Conservation (phyloP, 805 yeast species). For the Candida nemodendra region DNA sequence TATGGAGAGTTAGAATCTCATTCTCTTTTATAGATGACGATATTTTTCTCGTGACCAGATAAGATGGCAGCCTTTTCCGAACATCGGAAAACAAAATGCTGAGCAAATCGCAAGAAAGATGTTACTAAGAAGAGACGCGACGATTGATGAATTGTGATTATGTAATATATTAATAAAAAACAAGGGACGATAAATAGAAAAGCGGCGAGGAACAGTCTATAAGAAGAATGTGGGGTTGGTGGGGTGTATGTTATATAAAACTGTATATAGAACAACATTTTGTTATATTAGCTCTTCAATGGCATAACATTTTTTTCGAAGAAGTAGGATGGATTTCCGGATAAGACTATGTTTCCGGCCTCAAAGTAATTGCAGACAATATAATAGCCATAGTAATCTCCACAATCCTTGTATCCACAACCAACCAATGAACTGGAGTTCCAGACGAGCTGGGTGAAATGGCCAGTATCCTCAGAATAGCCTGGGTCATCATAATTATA, state of each 20-base stretch:
- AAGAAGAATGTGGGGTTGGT: too few species aligned
- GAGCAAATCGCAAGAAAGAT: slow-evolving; percentile 2
- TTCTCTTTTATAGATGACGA: slow-evolving; percentile 1
- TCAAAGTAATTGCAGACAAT: slow-evolving; percentile 73
- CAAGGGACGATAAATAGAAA: too few species aligned
- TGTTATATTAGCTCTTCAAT: too few species aligned
- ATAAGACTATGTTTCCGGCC: slow-evolving; percentile 66
- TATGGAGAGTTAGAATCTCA: slow-evolving; percentile 2
- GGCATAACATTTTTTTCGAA: slow-evolving; percentile 36
- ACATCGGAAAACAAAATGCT: slow-evolving; percentile 1
- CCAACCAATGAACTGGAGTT: slow-evolving; percentile 58
- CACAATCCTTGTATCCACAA: slow-evolving; percentile 68
- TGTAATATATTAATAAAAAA: background rate
- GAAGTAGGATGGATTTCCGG: slow-evolving; percentile 25
- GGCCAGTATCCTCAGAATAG: slow-evolving; percentile 57
- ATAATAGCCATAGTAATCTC: slow-evolving; percentile 45
- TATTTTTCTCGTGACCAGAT: too few species aligned
- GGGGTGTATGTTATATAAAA: background rate
- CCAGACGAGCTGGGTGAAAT: slow-evolving; percentile 85
- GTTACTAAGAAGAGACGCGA: background rate
- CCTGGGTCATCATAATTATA: slow-evolving; percentile 54
- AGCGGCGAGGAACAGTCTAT: too few species aligned
- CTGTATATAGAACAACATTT: background rate
- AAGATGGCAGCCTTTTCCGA: slow-evolving; percentile 7
- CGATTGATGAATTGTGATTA: too few species aligned